Evolutionary conservation across 805 yeast species (phyloP), one percentile per base, ranked within the genome.

Genomic region (Candida quercuum): DNA sequence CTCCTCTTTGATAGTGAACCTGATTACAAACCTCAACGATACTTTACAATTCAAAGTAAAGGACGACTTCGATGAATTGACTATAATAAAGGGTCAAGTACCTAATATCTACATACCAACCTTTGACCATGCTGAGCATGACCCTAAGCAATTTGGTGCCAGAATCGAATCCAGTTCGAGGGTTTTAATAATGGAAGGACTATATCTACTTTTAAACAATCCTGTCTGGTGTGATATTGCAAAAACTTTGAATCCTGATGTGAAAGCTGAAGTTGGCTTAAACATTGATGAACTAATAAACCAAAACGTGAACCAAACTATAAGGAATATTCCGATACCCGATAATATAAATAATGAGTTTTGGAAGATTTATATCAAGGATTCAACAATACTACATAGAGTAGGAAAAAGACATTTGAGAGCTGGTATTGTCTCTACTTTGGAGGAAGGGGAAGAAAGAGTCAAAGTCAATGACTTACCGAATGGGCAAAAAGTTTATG

Each of bases 151-250:
- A 12, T 65, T 68, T 40, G 81, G 71, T 15, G 67, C 76, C 12
- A 50, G 42, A 5, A 68, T 86, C 1, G 52, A 59, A 2, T 61
- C 74, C 0, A 61, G 56, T 3, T 66, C 76, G 3, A 61, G 76
- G 39, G 70, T 86, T 1, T 58, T 87, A 4, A 68, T 87, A 4
- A 51, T 86, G 27, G 96, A 87, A 54, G 96, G 96, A 0, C 65
- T 81, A 33, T 87, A 88, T 54, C 63, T 87, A 9, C 67, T 79
- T 30, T 62, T 86, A 36, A 54, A 71, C 25, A 72, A 72, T 27
- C 73, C 67, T 20, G 74, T 74, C 12, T 87, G 95, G 95, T 39
- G 51, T 36, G 56, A 60, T 15, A 71, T 83, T 18, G 51, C 66
- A 2, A 36, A 48, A 7, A 48, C 60, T 18, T 63, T 72, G 23